Evolutionary conservation across 805 yeast genomes (phyloP).

Genomic region (Ogataea chonburiensis): DNA sequence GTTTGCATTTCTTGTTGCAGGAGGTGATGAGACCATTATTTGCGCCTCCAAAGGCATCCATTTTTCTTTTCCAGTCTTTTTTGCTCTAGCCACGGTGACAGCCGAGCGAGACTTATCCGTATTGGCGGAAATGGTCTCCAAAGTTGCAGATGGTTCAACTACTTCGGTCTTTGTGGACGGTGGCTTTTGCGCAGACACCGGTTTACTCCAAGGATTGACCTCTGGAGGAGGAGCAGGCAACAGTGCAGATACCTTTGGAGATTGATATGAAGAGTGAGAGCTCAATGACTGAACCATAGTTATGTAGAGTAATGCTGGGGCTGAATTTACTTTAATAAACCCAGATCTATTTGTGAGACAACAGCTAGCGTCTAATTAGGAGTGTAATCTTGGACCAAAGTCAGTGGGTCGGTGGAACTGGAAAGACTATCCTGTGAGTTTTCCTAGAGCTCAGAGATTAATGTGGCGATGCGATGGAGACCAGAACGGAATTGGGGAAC

Average conservation of each 20-base stretch:
- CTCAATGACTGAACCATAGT: constrained; percentile 5
- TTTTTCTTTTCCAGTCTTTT: constrained; percentile 24
- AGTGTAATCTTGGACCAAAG: no score
- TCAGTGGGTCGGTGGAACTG: no score
- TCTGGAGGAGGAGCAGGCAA: constrained; percentile 34
- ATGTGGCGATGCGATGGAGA: background rate
- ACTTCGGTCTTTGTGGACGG: background rate
- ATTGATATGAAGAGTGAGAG: background rate
- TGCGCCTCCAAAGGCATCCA: constrained; percentile 29
- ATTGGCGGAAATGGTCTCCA: background rate
- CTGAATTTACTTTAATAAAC: constrained; percentile 1
- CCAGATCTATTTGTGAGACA: constrained; percentile 6
- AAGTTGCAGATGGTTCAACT: background rate
- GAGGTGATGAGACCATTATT: constrained; percentile 22
- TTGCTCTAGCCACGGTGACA: constrained; percentile 13
- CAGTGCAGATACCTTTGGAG: constrained; percentile 16
- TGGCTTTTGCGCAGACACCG: constrained; percentile 1
- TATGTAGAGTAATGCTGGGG: constrained; percentile 1
- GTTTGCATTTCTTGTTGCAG: constrained; percentile 6
- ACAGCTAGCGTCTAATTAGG: constrained; percentile 9
- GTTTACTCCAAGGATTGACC: constrained; percentile 27
- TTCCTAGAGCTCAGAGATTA: background rate
- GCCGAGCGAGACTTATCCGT: background rate
- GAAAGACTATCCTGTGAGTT: background rate
- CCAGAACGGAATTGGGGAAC: background rate